Conservation (phyloP, 129 eudicot species). For the Gnaphalium uliginosum region DNA sequence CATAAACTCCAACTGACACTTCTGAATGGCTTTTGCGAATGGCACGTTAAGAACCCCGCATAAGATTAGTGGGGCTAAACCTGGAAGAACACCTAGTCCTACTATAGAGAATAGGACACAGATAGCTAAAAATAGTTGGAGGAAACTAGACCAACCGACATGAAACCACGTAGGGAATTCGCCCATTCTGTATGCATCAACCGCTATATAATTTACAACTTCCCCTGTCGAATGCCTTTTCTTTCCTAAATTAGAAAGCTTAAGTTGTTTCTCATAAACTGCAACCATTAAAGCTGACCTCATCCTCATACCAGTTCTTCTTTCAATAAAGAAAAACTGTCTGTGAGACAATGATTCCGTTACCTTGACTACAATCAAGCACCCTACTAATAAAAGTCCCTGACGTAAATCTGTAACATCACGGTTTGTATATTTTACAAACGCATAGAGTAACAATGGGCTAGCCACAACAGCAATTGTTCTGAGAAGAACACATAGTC, state of each 20-base stretch:
- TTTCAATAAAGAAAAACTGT: slow-evolving; percentile 54
- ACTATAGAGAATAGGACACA: slow-evolving; percentile 45
- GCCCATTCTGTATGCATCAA: slow-evolving; percentile 74
- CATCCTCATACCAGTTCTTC: slow-evolving; percentile 62
- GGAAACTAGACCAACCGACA: slow-evolving; percentile 36
- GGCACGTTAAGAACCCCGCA: slow-evolving; percentile 60
- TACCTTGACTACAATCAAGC: slow-evolving; percentile 43
- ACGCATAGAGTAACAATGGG: slow-evolving; percentile 45
- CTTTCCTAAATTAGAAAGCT: slow-evolving; percentile 53
- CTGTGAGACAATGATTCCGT: slow-evolving; percentile 56
- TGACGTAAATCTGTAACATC: slow-evolving; percentile 18
- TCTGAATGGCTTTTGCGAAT: slow-evolving; percentile 48
- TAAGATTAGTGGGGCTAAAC: slow-evolving; percentile 48
- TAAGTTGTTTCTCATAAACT: slow-evolving; percentile 56
- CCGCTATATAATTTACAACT: slow-evolving; percentile 58
- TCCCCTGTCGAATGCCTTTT: slow-evolving; percentile 68
- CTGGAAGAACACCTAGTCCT: slow-evolving; percentile 54
- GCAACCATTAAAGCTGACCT: slow-evolving; percentile 69
- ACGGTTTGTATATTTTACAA: slow-evolving; percentile 35
- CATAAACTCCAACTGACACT: slow-evolving; percentile 58
- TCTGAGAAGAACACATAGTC: slow-evolving; percentile 36
- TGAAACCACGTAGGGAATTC: slow-evolving; percentile 61
- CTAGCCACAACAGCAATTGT: slow-evolving; percentile 33
- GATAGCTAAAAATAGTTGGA: slow-evolving; percentile 44
- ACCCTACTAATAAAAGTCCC: slow-evolving; percentile 51